Conservation (phyloP, 257 asterid genomes). For the Hygrophila difformis region DNA sequence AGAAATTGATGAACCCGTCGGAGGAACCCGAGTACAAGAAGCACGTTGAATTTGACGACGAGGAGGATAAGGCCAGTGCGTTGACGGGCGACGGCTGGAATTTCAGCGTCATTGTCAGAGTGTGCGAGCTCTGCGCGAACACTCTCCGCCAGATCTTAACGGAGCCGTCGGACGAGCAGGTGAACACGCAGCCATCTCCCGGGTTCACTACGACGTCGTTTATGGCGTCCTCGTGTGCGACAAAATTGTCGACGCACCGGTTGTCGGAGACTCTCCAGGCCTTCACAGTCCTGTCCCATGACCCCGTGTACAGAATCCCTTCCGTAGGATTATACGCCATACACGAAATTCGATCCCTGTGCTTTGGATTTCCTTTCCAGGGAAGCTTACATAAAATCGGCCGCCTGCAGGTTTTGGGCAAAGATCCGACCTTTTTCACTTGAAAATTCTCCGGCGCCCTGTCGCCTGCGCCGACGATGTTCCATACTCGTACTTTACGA, state of each 20-base stretch:
- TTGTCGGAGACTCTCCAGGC: constrained; percentile 59
- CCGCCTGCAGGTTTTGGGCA: constrained; percentile 39
- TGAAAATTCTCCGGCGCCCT: constrained; percentile 38
- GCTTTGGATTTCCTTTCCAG: constrained; percentile 16
- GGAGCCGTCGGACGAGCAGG: constrained; percentile 74
- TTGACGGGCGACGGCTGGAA: constrained; percentile 77
- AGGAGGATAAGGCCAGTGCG: constrained; percentile 44
- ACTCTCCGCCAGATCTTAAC: constrained; percentile 79
- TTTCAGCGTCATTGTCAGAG: constrained; percentile 63
- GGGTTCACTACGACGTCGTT: constrained; percentile 52
- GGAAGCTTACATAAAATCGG: constrained; percentile 24
- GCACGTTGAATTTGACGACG: constrained; percentile 20
- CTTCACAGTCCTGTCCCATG: constrained; percentile 58
- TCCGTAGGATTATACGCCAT: constrained; percentile 80
- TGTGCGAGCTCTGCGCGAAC: constrained; percentile 70
- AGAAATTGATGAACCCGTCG: constrained; percentile 77
- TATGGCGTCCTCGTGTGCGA: constrained; percentile 62
- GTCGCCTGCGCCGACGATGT: constrained; percentile 16
- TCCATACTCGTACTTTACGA: constrained; percentile 49
- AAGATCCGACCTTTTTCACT: constrained; percentile 34
- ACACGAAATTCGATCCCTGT: constrained; percentile 60
- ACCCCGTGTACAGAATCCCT: constrained; percentile 73
- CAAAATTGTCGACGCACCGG: constrained; percentile 56
- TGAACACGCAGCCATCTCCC: constrained; percentile 71
- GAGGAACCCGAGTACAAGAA: constrained; percentile 87